These are phyloP conservation scores for Fonsecaea nubica DNA, from an alignment of 2,329 filamentous ascomycete genomes.

Conservation along the genomic window DNA sequence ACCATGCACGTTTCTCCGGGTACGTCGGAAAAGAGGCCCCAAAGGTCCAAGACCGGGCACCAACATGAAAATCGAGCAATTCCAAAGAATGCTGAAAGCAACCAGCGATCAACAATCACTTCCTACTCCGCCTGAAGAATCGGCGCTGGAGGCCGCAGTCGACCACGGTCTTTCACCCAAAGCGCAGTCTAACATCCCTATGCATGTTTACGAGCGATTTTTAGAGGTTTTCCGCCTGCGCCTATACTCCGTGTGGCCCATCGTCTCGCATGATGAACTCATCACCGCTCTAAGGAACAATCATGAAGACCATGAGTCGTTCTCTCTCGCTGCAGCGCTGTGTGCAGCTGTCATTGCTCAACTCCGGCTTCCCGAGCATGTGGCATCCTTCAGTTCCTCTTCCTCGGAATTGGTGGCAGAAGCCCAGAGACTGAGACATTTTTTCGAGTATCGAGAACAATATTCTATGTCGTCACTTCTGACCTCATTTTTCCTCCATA, in stretches of 20 bases:
- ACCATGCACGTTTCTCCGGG: conserved; percentile 14
- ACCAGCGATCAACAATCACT: conserved; percentile 3
- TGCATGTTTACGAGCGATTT: conserved; percentile 7
- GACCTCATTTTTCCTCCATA: conserved; percentile 60
- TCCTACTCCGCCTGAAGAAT: conserved; percentile 1
- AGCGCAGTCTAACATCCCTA: not conserved
- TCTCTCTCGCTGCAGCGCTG: conserved; percentile 15
- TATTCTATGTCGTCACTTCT: conserved; percentile 44
- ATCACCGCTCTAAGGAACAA: conserved; percentile 2
- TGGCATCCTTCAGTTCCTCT: conserved; percentile 2
- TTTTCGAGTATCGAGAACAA: conserved; percentile 20
- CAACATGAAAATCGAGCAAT: conserved; percentile 16
- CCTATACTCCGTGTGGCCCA: conserved; percentile 14
- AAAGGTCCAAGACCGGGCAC: conserved; percentile 15
- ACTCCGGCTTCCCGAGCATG: conserved; percentile 10
- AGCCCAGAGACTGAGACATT: conserved; percentile 7
- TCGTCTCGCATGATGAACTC: conserved; percentile 12
- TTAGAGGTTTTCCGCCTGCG: conserved; percentile 10
- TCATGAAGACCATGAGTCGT: conserved; percentile 15
- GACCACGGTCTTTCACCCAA: not conserved
- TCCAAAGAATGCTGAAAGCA: conserved; percentile 11
- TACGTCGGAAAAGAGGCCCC: conserved; percentile 19
- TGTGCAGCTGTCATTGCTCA: conserved; percentile 23
- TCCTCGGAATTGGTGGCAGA: conserved; percentile 13
- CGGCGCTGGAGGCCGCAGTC: not conserved